Conservation (phyloP, 202 grass and related monocot species). For the Bolboschoenoplectus hybrid region DNA sequence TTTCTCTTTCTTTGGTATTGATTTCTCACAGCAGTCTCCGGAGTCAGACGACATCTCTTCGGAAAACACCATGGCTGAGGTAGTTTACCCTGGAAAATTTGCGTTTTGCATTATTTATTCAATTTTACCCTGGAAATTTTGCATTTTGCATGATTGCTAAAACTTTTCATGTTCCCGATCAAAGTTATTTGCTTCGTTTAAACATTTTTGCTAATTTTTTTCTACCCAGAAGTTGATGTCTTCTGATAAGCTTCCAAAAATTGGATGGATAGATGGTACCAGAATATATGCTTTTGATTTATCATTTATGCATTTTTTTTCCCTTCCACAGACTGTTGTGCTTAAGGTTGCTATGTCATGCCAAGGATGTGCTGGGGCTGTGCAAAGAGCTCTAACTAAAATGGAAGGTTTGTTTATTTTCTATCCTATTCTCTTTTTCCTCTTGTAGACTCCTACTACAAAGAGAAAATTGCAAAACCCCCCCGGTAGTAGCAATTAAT, state of each 20-base stretch:
- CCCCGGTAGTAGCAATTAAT: neutral
- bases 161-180: neutral
- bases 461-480: neutral
- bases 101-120: neutral
- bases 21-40: neutral
- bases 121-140: neutral
- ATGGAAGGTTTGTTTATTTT: slow-evolving; percentile 67
- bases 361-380: slow-evolving; percentile 72
- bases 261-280: neutral
- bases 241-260: neutral
- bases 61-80: slow-evolving; percentile 34
- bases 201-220: neutral
- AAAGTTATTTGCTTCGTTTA: neutral
- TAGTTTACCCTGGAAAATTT: neutral
- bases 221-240: neutral
- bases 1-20: neutral
- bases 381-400: slow-evolving; percentile 77
- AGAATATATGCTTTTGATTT: neutral
- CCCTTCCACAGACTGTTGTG: slow-evolving; percentile 66
- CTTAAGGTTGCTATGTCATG: slow-evolving; percentile 96
- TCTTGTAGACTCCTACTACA: neutral
- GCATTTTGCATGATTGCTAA: neutral
- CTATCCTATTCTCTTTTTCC: neutral
- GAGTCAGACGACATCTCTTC: neutral
- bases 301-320: neutral